A percentile compares a stretch with the other conserved stretches of the same genome.
Conservation (phyloP, 2,329 filamentous ascomycete genomes). For the Akanthomyces uredinophilus region DNA sequence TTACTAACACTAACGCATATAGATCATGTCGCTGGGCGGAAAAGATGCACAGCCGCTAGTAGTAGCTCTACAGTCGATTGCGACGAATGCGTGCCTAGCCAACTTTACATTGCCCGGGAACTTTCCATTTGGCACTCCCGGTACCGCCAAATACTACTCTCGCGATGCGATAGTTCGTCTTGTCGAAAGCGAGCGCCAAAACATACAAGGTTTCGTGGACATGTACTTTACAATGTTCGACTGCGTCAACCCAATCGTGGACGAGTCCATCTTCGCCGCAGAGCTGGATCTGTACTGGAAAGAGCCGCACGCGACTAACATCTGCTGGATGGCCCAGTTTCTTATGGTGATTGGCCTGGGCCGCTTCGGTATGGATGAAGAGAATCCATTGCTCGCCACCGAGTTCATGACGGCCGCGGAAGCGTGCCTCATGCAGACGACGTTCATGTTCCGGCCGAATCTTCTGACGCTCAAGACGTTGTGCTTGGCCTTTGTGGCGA, state of each 20-base stretch:
- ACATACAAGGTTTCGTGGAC: slow-evolving; percentile 24
- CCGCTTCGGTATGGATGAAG: slow-evolving; percentile 27
- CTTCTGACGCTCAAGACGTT: slow-evolving; percentile 27
- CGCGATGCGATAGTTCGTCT: slow-evolving; percentile 28
- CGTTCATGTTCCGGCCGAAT: slow-evolving; percentile 33
- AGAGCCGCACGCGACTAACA: slow-evolving; percentile 25
- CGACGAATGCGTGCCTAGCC: slow-evolving; percentile 31
- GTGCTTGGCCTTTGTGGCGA: slow-evolving; percentile 31
- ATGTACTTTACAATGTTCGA: slow-evolving; percentile 29
- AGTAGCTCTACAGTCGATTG: slow-evolving; percentile 27
- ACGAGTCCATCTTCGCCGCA: slow-evolving; percentile 24
- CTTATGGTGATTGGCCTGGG: slow-evolving; percentile 33
- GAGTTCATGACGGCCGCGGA: slow-evolving; percentile 34
- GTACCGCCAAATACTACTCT: slow-evolving; percentile 28
- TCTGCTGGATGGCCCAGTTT: slow-evolving; percentile 31
- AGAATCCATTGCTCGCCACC: slow-evolving; percentile 26
- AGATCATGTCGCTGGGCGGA: background rate
- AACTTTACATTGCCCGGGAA: slow-evolving; percentile 32
- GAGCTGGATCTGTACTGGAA: slow-evolving; percentile 30
- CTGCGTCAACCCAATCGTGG: slow-evolving; percentile 31
- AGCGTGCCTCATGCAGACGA: slow-evolving; percentile 33
- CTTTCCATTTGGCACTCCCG: slow-evolving; percentile 34
- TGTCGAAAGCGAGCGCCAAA: slow-evolving; percentile 24
- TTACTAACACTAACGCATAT: background rate
- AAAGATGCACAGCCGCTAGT: slow-evolving; percentile 22